Evolutionary conservation across 2,329 filamentous ascomycete genomes (phyloP).

Genomic region (Venturia asperata): DNA sequence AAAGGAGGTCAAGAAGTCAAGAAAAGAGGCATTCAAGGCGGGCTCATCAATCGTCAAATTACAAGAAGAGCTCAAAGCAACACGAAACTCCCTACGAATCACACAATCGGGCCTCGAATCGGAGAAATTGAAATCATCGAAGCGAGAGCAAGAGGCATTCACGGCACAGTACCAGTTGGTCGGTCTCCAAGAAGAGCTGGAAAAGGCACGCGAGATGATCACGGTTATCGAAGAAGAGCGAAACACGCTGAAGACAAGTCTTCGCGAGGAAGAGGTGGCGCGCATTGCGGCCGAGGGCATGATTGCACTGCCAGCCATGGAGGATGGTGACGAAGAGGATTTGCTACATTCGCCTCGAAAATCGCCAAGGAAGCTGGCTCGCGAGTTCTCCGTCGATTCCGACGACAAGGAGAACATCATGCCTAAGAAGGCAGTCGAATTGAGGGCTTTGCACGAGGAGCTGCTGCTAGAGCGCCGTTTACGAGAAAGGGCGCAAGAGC

Average conservation of each 20-base stretch:
- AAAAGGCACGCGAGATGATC: conserved; percentile 55
- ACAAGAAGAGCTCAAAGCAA: conserved; percentile 65
- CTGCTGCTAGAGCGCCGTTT: conserved; percentile 49
- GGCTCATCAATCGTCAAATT: conserved; percentile 61
- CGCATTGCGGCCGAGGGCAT: conserved; percentile 65
- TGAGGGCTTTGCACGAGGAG: conserved; percentile 45
- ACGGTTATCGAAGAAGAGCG: conserved; percentile 65
- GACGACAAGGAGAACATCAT: conserved; percentile 43
- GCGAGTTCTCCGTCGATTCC: conserved; percentile 40
- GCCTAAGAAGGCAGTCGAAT: conserved; percentile 34
- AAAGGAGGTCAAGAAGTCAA: conserved; percentile 61
- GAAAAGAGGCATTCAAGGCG: conserved; percentile 70
- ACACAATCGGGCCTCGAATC: conserved; percentile 54
- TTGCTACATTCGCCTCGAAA: conserved; percentile 58
- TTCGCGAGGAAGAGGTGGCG: conserved; percentile 66
- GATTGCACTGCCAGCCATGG: conserved; percentile 54
- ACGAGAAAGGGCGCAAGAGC: conserved; percentile 62
- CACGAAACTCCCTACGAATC: conserved; percentile 48
- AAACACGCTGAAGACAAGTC: conserved; percentile 63
- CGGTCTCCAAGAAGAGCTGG: conserved; percentile 59
- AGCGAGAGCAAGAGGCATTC: conserved; percentile 63
- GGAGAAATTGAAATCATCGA: conserved; percentile 55
- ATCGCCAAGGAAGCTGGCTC: conserved; percentile 38
- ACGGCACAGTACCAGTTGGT: conserved; percentile 59
- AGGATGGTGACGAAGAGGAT: conserved; percentile 46